Conservation (phyloP, 2,329 filamentous ascomycete genomes). For the Alternaria arbusti region DNA sequence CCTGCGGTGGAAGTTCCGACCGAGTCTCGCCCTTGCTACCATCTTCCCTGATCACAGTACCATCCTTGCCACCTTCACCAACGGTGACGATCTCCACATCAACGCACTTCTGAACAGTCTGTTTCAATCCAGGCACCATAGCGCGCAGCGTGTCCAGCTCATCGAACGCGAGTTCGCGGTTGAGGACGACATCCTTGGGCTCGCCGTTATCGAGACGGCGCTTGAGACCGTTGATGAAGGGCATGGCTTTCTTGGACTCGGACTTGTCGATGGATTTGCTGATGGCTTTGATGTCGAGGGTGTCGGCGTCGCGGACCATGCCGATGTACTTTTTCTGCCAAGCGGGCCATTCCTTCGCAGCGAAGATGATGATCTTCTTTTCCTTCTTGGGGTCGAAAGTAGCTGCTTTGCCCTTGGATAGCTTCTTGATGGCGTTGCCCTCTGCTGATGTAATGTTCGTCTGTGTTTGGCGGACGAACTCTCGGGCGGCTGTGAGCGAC, state of each 20-base stretch:
- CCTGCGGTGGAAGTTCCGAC: constrained; percentile 63
- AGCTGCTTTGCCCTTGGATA: constrained; percentile 87
- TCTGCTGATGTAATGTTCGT: constrained; percentile 88
- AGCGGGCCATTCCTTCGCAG: constrained; percentile 77
- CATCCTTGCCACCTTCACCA: constrained; percentile 72
- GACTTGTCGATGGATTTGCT: constrained; percentile 80
- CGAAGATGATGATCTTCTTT: constrained; percentile 89
- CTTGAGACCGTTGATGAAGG: constrained; percentile 89
- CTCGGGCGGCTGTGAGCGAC: constrained; percentile 75
- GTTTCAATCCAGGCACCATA: constrained; percentile 81
- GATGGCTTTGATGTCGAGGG: constrained; percentile 80
- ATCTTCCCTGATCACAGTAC: constrained; percentile 61
- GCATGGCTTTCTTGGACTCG: constrained; percentile 98
- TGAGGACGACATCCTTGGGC: constrained; percentile 73
- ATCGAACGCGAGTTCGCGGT: constrained; percentile 85
- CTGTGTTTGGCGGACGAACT: constrained; percentile 77
- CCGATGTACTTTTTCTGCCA: constrained; percentile 70
- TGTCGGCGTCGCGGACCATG: constrained; percentile 35
- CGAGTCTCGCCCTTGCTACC: constrained; percentile 64
- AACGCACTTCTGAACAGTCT: constrained; percentile 71
- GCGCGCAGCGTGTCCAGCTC: constrained; percentile 76
- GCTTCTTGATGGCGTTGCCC: constrained; percentile 81
- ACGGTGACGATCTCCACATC: constrained; percentile 76
- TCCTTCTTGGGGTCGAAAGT: constrained; percentile 88
- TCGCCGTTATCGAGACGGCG: constrained; percentile 73